Percentiles rank a stretch among this genome's conserved stretches.
phyloP scores from a whole-genome alignment of 805 yeast genomes.

The Clavispora fructus region DNA sequence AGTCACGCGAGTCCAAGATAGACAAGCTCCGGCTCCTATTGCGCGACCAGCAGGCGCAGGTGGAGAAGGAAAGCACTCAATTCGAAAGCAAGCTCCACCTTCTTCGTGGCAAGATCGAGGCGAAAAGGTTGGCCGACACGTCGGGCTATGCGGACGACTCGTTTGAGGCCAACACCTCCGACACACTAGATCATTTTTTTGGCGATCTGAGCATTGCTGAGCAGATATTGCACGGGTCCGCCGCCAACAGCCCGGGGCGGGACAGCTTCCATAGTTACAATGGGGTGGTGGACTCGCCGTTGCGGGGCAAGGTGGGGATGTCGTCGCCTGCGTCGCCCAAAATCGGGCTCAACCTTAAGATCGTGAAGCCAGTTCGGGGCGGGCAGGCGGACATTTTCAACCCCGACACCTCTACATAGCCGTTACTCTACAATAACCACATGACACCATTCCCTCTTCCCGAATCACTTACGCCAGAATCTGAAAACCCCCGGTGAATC shows the following conservation, averaged over 20 bases:
- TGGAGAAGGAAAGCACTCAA: constrained; percentile 42
- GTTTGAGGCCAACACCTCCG: background rate
- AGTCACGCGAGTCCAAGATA: constrained; percentile 53
- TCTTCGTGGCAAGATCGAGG: constrained; percentile 13
- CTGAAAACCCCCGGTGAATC: no score
- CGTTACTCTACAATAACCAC: no score
- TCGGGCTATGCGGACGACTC: background rate
- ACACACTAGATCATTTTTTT: background rate
- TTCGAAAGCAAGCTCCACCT: constrained; percentile 42
- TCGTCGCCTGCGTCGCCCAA: constrained; percentile 24
- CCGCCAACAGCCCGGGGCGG: background rate
- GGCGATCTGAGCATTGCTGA: background rate
- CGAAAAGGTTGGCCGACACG: constrained; percentile 8
- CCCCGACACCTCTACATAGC: background rate
- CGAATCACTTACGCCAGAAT: no score
- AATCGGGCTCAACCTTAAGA: constrained; percentile 51
- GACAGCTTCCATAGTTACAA: background rate
- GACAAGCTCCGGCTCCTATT: constrained; percentile 46
- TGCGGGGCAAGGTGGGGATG: background rate
- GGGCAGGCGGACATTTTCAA: constrained; percentile 20
- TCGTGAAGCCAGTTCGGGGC: constrained; percentile 60
- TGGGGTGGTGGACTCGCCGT: background rate
- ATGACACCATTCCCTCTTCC: no score
- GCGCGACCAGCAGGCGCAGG: constrained; percentile 44
- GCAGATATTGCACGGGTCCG: background rate